These are phyloP conservation scores for Mycena sp. DNA, from an alignment of 1,284 basidiomycete genomes.

Conservation along the genomic window DNA sequence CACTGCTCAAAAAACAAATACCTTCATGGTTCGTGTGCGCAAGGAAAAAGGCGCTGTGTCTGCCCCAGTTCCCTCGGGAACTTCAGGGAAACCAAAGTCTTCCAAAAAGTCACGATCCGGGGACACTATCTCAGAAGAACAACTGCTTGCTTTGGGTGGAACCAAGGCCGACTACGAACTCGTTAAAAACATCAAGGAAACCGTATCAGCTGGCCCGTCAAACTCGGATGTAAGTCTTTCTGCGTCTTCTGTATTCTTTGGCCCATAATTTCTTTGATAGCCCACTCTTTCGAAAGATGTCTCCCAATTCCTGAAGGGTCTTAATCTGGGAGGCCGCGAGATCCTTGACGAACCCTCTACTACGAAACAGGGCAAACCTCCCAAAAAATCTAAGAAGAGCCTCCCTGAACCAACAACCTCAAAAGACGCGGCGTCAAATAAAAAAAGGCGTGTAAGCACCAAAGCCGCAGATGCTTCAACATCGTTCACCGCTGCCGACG, in stretches of 20 bases:
- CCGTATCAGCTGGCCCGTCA: constrained; percentile 26
- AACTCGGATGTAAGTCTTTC: constrained; percentile 40
- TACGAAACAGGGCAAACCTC: constrained; percentile 22
- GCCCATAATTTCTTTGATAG: constrained; percentile 35
- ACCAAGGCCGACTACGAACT: constrained; percentile 45
- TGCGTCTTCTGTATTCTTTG: not conserved
- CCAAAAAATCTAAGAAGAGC: constrained; percentile 23
- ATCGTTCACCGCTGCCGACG: not conserved
- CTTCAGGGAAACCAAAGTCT: constrained; percentile 15
- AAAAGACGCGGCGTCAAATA: constrained; percentile 21
- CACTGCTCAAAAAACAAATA: constrained; percentile 13
- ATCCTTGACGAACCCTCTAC: constrained; percentile 29
- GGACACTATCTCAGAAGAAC: constrained; percentile 36
- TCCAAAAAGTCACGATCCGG: constrained; percentile 29
- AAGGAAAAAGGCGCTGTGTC: constrained; percentile 40
- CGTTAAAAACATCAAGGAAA: constrained; percentile 40
- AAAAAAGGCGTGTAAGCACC: constrained; percentile 15
- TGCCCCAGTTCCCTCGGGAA: constrained; percentile 14
- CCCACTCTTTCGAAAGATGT: constrained; percentile 63
- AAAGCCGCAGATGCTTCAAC: constrained; percentile 2
- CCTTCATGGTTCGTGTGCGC: constrained; percentile 42
- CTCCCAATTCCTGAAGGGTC: constrained; percentile 64
- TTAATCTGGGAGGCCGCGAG: constrained; percentile 56
- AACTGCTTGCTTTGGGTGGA: constrained; percentile 44
- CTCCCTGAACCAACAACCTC: constrained; percentile 11